Base-by-base conservation (phyloP, 768 basidiomycete genomes). In the Porpolomopsis calyptriformis region DNA sequence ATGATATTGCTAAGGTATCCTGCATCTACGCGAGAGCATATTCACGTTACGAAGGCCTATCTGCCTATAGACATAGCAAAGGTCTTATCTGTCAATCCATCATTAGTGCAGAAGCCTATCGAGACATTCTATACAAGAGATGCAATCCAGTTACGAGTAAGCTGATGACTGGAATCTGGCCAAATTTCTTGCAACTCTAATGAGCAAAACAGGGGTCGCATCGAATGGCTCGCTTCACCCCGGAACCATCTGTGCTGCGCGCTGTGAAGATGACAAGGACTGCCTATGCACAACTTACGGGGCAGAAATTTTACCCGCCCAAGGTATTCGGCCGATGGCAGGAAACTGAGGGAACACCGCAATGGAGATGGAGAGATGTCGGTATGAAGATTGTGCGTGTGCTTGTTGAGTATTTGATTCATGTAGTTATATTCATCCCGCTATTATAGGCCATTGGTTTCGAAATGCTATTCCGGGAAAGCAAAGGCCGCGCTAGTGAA, bases 101-200 rank as follows among this genome's bases (percentile, higher is more conserved):
- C 72, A 2, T 72, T 99, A 11, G 70, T 93, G 12, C 91, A 97
- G 55, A 84, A 81, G 55, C 86, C 93, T 0, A 75, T 86, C 2
- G 92, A 93, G 62, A 76, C 85, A 3, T 99, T 99, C 61, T 99
- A 99, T 61, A 96, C 92, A 3, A 76, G 96, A 44, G 96, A 98
- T 67, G 85, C 87, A 1, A 69, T 83, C 11, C 91, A 93, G 60
- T 68, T 97, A 45, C 80, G 92, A 31, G 89, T 94, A 62, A 62
- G 81, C 61, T 35, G 26, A 18, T 29, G 20, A 39, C 29, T 33
- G n/a, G n/a, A n/a, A 37, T 27, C 29, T 3, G 20, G 5, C 34
- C 47, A 1, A 24, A 19, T 36, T 35, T 23, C 25, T 40, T 3
- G 5, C 0, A 18, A 4, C 6, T 5, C 40, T 8, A 46, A 6